Evolutionary conservation across 805 yeast genomes (phyloP), one percentile per base, ranked within the genome.

Genomic region (Wickerhamiella alocasiicola): DNA sequence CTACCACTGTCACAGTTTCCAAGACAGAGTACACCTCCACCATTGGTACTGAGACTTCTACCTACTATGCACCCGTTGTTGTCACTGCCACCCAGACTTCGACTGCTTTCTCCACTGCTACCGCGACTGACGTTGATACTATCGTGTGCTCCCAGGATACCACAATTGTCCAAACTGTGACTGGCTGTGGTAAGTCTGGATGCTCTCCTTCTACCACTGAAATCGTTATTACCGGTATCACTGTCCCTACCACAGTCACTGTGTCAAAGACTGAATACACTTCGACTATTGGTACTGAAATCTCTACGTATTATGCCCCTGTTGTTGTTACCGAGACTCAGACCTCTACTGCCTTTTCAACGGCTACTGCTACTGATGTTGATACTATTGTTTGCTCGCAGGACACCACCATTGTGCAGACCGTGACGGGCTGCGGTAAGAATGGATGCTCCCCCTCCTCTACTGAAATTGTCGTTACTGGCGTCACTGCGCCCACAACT

Each of bases 321-420:
- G 32, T 29, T 11, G 41, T 28, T 3, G 41, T 37, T 19, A 37
- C 41, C 4, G 41, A 28, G 24, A 37, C 41, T 24, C 29, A 20
- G 11, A 37, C 41, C 24, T 29, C 20, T 17, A 37, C 41, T 12
- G 34, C 28, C 4, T 29, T 20, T 29, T 15, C 35, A 9, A 30
- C 33, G 4, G 33, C 34, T 5, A 35, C 38, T 19, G 38, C 38
- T 16, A 35, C 38, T 11, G 31, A 35, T 27, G 18, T 35, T 13
- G 25, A 35, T n/a, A 35, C 38, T 15, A 35, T 35, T 35, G 38
- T 35, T 5, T 35, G 38, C 31, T 24, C 30, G 15, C 28, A 20
- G 27, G 34, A 29, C 32, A 37, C 41, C 23, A 37, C 41, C 13
- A 30, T 37, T 9, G 32, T 37, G 17, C 29, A 37, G 41, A 37